Conservation (phyloP, 495 filamentous ascomycete species). For the Penicillium cosmopolitanum region DNA sequence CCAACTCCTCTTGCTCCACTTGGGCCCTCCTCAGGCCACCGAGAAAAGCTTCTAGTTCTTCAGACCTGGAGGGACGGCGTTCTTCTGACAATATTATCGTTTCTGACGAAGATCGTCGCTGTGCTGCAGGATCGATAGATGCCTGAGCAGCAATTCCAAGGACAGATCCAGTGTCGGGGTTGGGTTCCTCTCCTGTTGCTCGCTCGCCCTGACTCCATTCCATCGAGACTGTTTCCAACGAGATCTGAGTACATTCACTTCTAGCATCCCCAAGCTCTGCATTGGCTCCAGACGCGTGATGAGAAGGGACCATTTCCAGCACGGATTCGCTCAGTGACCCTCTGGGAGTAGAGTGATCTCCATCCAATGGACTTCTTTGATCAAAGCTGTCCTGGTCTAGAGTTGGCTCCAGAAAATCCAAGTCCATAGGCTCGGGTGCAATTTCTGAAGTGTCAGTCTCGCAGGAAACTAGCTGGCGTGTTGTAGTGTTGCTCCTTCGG, state of each 20-base stretch:
- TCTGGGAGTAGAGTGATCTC: not conserved
- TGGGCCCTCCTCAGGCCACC: slow-evolving; percentile 3
- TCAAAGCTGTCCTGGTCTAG: not conserved
- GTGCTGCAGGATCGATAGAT: too few species aligned
- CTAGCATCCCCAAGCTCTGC: slow-evolving; percentile 3
- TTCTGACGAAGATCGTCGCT: too few species aligned
- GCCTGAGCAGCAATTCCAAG: not conserved
- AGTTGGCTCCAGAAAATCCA: not conserved
- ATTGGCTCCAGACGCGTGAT: not conserved
- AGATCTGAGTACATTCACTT: slow-evolving; percentile 7
- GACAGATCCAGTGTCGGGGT: not conserved
- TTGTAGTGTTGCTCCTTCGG: not conserved
- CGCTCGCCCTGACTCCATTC: slow-evolving; percentile 4
- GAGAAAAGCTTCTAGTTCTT: slow-evolving; percentile 9
- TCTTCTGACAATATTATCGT: too few species aligned
- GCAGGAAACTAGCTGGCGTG: not conserved
- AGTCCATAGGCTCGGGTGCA: not conserved
- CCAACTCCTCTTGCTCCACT: slow-evolving; percentile 9
- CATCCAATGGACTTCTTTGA: not conserved
- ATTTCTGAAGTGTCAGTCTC: not conserved
- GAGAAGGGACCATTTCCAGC: too few species aligned
- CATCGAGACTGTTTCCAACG: slow-evolving; percentile 4
- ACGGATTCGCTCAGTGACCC: slow-evolving; percentile 2
- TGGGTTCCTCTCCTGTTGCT: slow-evolving; percentile 3
- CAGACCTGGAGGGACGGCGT: not conserved